These are phyloP conservation scores for Wallacemonas sp. DNA, from an alignment of 208 protist species.

Conservation along the genomic window DNA sequence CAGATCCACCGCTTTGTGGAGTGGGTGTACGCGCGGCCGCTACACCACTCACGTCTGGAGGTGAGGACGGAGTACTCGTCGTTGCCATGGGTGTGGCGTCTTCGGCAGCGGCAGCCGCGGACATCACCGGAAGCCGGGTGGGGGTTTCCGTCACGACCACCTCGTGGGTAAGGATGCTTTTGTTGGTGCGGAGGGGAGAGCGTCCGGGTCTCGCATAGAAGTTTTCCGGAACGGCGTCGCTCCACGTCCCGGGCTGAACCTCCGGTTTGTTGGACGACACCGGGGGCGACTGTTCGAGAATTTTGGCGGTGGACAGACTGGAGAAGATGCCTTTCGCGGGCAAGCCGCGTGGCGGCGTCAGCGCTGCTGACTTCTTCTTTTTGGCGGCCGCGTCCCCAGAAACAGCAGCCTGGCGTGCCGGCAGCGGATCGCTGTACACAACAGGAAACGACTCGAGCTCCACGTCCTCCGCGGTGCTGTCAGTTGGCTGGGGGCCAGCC, in stretches of 20 bases:
- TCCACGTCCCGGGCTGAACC: conserved; percentile 4
- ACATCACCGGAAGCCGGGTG: too few relatives aligned
- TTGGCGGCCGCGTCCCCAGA: conserved; percentile 6
- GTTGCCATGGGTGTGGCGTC: too few relatives aligned
- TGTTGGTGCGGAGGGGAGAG: too few relatives aligned
- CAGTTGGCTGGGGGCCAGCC: neutral
- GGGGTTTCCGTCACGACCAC: too few relatives aligned
- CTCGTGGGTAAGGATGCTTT: too few relatives aligned
- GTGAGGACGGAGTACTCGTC: too few relatives aligned
- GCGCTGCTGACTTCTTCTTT: conserved; percentile 8
- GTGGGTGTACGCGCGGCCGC: too few relatives aligned
- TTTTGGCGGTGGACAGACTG: conserved; percentile 15
- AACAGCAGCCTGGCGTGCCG: neutral
- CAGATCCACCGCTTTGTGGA: too few relatives aligned
- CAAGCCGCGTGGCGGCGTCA: neutral
- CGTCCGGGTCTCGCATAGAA: too few relatives aligned
- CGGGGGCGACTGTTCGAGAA: conserved; percentile 14
- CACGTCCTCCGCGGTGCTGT: neutral
- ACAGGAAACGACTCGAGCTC: neutral
- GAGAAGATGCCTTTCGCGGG: conserved; percentile 30
- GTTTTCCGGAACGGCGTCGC: neutral
- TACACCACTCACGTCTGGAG: too few relatives aligned
- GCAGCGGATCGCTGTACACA: conserved; percentile 9
- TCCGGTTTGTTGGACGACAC: neutral
- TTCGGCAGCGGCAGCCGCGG: too few relatives aligned